These are phyloP conservation scores for Drechslerella coelobrocha DNA, from an alignment of 2,329 filamentous ascomycete genomes.

Conservation along the genomic window DNA sequence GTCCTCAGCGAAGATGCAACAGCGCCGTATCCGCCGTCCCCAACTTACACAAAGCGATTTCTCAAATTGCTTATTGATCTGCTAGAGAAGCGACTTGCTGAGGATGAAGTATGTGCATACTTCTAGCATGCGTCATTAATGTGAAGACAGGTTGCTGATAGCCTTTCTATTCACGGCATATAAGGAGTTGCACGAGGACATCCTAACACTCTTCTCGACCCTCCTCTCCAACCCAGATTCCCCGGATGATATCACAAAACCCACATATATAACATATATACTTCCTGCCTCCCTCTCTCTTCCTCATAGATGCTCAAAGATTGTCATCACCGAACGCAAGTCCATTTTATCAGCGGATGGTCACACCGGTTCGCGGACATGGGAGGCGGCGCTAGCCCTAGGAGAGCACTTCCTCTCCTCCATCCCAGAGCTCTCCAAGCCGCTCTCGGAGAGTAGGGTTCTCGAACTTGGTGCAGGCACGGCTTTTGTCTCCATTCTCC, in stretches of 20 bases:
- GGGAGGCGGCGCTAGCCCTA: conserved; percentile 79
- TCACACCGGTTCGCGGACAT: conserved; percentile 78
- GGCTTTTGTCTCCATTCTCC: conserved; percentile 76
- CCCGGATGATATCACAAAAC: conserved; percentile 25
- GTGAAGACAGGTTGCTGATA: too few relatives aligned
- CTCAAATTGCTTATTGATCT: conserved; percentile 34
- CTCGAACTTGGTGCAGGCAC: conserved; percentile 79
- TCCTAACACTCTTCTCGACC: conserved; percentile 51
- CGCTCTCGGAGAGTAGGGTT: conserved; percentile 59
- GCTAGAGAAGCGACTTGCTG: conserved; percentile 19
- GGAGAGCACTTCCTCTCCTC: conserved; percentile 69
- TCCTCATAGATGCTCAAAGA: conserved; percentile 64
- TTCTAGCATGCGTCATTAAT: too few relatives aligned
- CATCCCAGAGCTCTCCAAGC: conserved; percentile 46
- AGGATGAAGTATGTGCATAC: conserved; percentile 33
- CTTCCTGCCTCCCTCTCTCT: conserved; percentile 35
- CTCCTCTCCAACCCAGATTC: conserved; percentile 46
- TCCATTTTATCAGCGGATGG: conserved; percentile 71
- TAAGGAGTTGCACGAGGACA: conserved; percentile 52
- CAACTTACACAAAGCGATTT: conserved; percentile 29
- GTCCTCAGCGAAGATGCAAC: conserved; percentile 49
- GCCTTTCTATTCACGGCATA: too few relatives aligned
- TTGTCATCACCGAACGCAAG: conserved; percentile 68
- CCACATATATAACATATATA: conserved; percentile 52
- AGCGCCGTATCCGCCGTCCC: conserved; percentile 21